Evolutionary conservation across 257 asterid genomes (phyloP), one percentile per base, ranked within the genome.

Genomic region (Scutellaria barbata): DNA sequence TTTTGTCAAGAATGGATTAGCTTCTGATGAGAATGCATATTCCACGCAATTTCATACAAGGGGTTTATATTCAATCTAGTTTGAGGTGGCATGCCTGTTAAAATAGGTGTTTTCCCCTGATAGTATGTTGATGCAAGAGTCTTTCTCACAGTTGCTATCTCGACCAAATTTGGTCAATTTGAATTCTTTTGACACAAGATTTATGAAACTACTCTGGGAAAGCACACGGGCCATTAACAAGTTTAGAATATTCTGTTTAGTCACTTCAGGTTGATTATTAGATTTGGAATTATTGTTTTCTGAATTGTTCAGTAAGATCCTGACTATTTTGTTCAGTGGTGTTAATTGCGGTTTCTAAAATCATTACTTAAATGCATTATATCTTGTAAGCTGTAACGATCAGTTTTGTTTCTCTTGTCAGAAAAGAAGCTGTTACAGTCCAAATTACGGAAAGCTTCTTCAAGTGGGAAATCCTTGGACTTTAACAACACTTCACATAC

Each of bases 351-450:
- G 17, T 60, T 65, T 37, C 7, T 33, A 33, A 16, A 47, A n/a
- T 37, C 16, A 47, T 33, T 45, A 9, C 17, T 51, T 4, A 18
- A 66, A n/a, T 40, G 17, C 37, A 17, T 16, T 40, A 14, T 68
- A 22, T 60, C 60, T 40, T 18, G 17, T 63, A 8, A 68, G 63
- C 45, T 62, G 72, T 51, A 30, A 50, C 35, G 4, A 25, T 70
- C 39, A 46, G 41, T 52, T 75, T 64, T 72, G 35, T 59, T 76
- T 77, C 72, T 76, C 69, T 69, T 79, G 51, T 46, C 92, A 92
- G 99, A 95, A 81, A 95, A 95, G 79, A 95, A 89, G 82, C 78
- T 95, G 65, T 76, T 95, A 76, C 97, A 86, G 82, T 80, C 95
- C 71, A 89, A 83, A 85, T 82, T 95, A 60, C 79, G 91, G 76